Conservation (phyloP, 225 moss, liverwort and hornwort genomes). For the Thuidium tamariscinum region DNA sequence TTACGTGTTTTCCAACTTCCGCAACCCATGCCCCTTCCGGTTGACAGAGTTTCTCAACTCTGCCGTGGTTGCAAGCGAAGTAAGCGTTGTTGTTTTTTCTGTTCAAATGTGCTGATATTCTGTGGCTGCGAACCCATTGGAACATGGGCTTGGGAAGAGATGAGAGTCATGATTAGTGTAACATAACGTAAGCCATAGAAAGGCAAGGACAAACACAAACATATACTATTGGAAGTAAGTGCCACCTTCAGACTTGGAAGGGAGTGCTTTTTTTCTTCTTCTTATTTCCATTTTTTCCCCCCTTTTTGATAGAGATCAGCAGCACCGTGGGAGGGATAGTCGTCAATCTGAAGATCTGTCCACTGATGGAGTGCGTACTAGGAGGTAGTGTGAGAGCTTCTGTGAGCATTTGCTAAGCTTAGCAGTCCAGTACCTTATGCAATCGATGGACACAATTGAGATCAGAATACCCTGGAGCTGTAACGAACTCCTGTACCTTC, state of each 20-base stretch:
- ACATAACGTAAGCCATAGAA: neutral
- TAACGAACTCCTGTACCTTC: neutral
- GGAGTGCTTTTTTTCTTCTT: neutral
- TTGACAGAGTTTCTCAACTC: neutral
- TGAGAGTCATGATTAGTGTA: neutral
- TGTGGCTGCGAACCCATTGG: neutral
- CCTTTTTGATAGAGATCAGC: neutral
- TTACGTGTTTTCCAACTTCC: neutral
- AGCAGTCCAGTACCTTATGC: neutral
- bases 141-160: neutral
- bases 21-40: neutral
- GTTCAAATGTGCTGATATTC: neutral
- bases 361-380: slow-evolving; percentile 15
- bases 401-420: neutral
- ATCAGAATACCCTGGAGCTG: neutral
- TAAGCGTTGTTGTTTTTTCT: neutral
- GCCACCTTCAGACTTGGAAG: slow-evolving; percentile 13
- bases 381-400: neutral
- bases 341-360: neutral
- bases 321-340: slow-evolving; percentile 19
- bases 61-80: neutral
- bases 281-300: no score
- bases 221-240: neutral
- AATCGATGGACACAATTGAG: neutral
- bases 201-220: neutral